These are phyloP conservation scores for Hypoxylon intermedium DNA, from an alignment of 495 filamentous ascomycete genomes.

Conservation along the genomic window DNA sequence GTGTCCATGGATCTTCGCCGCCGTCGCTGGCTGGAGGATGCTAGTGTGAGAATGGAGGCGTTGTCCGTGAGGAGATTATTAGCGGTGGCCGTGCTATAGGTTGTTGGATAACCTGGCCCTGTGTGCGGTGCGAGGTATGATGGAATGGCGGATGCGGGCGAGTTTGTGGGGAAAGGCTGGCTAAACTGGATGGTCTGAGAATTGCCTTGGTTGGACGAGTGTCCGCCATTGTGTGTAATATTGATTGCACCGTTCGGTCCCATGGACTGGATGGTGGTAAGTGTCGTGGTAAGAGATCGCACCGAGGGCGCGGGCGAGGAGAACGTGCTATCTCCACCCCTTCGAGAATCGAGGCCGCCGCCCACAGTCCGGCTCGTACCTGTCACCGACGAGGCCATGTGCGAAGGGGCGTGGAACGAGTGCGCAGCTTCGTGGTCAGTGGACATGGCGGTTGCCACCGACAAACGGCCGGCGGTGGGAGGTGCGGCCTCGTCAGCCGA, in stretches of 20 bases:
- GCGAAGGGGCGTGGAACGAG: conserved; percentile 78
- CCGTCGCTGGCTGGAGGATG: conserved; percentile 89
- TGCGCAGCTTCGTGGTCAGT: conserved; percentile 78
- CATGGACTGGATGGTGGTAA: conserved; percentile 94
- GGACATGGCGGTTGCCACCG: conserved; percentile 75
- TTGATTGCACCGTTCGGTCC: conserved; percentile 69
- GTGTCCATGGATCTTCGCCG: conserved; percentile 92
- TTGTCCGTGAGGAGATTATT: conserved; percentile 94
- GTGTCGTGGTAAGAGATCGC: conserved; percentile 88
- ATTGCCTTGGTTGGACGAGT: conserved; percentile 56
- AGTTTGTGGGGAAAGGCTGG: conserved; percentile 83
- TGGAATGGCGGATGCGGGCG: conserved; percentile 80
- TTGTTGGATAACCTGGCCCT: conserved; percentile 69
- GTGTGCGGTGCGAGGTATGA: conserved; percentile 68
- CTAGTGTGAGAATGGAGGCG: conserved; percentile 94
- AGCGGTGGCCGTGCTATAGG: conserved; percentile 87
- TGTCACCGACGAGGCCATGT: conserved; percentile 66
- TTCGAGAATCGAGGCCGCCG: conserved; percentile 68
- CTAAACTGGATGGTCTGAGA: conserved; percentile 75
- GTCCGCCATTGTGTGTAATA: conserved; percentile 44
- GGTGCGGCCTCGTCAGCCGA: conserved; percentile 66
- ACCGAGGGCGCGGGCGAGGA: conserved; percentile 92
- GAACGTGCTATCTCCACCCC: conserved; percentile 87
- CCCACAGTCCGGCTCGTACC: conserved; percentile 71
- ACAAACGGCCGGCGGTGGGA: conserved; percentile 69